Evolutionary conservation across 441 rosid species (phyloP).

Genomic region (Manihot esculenta): DNA sequence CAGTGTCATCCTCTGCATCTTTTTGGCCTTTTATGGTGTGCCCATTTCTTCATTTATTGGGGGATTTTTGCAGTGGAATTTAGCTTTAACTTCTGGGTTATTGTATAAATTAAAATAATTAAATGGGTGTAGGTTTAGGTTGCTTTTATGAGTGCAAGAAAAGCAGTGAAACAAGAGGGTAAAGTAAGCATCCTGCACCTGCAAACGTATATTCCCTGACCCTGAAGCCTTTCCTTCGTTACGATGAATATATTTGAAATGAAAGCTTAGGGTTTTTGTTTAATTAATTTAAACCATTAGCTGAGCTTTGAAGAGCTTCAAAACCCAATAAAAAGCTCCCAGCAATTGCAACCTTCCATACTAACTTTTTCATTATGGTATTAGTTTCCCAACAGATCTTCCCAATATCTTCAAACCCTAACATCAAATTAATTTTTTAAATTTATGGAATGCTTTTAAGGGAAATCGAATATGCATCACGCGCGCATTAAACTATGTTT

Average conservation of each 20-base stretch:
- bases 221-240: constrained; percentile 33
- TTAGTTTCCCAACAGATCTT: constrained; percentile 19
- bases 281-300: no score
- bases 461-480: constrained; percentile 33
- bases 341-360: constrained; percentile 14
- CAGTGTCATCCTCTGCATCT: no score
- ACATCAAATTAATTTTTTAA: no score
- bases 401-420: constrained; percentile 10
- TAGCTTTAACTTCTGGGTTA: not conserved
- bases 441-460: constrained; percentile 42
- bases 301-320: not conserved
- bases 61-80: no score
- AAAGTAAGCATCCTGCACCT: constrained; percentile 22
- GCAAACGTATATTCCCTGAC: constrained; percentile 48
- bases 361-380: not conserved
- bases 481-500: constrained; percentile 35
- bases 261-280: no score
- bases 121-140: not conserved
- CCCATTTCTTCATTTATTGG: not conserved
- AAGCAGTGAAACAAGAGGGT: constrained; percentile 31
- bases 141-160: constrained; percentile 20
- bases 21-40: not conserved
- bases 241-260: constrained; percentile 30
- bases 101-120: not conserved
- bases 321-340: constrained; percentile 3